phyloP scores from a whole-genome alignment of 176 grass and related monocot genomes.

The Cymbopogon citratus region DNA sequence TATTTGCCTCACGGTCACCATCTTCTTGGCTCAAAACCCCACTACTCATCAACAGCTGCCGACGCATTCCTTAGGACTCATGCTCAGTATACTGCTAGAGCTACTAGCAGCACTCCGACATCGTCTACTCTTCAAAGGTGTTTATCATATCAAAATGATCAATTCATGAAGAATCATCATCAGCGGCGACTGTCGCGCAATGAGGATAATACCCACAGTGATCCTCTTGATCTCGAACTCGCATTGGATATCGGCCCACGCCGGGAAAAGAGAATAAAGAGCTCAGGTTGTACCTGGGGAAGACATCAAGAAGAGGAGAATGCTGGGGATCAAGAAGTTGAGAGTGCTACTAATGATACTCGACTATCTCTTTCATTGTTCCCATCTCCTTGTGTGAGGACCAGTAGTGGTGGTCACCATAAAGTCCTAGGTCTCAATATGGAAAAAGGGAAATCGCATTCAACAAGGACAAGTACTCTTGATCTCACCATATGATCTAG shows the following conservation, averaged over 20 bases:
- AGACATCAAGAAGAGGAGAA: neutral
- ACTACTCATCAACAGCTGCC: conserved; percentile 9
- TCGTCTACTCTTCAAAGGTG: neutral
- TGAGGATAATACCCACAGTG: neutral
- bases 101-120: neutral
- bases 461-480: conserved; percentile 52
- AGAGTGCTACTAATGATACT: neutral
- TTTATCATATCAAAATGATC: conserved; percentile 3
- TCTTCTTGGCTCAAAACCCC: conserved; percentile 13
- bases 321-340: conserved; percentile 11
- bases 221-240: conserved; percentile 32
- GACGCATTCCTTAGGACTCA: neutral
- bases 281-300: neutral
- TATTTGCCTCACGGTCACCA: conserved; percentile 15
- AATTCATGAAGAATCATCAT: conserved; percentile 26
- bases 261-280: neutral
- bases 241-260: neutral
- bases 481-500: conserved; percentile 42
- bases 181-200: neutral
- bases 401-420: neutral
- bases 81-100: neutral
- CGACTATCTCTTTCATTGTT: conserved; percentile 32
- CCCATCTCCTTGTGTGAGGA: conserved; percentile 3
- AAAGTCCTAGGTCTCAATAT: neutral
- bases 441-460: conserved; percentile 3